phyloP scores from a whole-genome alignment of 306 rosid species.

The Inga laurina region DNA sequence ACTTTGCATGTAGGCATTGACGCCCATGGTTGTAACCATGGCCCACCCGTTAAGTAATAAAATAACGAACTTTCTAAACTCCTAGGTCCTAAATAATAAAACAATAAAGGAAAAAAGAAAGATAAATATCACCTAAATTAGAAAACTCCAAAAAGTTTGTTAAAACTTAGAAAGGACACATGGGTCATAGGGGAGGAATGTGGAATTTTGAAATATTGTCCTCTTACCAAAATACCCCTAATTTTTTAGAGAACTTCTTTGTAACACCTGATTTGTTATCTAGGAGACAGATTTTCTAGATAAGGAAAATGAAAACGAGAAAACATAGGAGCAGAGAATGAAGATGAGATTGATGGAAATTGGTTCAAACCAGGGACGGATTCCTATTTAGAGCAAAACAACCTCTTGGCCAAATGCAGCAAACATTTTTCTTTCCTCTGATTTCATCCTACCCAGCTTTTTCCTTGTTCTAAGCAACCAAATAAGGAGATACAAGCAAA shows the following conservation, averaged over 20 bases:
- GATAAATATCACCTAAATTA: no score
- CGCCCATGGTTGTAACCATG: no score
- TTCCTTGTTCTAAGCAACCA: slow-evolving; percentile 35
- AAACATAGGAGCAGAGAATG: not conserved
- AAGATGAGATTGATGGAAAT: slow-evolving; percentile 35
- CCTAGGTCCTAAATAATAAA: no score
- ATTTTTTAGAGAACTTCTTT: not conserved
- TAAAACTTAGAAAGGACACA: no score
- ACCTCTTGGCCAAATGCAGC: slow-evolving; percentile 19
- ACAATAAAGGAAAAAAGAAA: no score
- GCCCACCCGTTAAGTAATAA: no score
- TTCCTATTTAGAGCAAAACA: slow-evolving; percentile 16
- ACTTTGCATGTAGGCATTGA: no score
- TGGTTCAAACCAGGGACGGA: slow-evolving; percentile 8
- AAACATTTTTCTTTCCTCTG: slow-evolving; percentile 26
- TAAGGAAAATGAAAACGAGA: not conserved
- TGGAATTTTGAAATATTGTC: no score
- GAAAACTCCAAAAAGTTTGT: no score
- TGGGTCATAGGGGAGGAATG: no score
- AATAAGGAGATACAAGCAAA: slow-evolving; percentile 4
- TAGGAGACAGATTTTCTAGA: not conserved
- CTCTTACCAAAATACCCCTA: no score
- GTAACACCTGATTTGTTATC: slow-evolving; percentile 25
- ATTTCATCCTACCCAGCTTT: slow-evolving; percentile 27
- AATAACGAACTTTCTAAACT: no score